Evolutionary conservation across 78 protist genomes (phyloP).

Genomic region (Dictyostelium firmibasis): DNA sequence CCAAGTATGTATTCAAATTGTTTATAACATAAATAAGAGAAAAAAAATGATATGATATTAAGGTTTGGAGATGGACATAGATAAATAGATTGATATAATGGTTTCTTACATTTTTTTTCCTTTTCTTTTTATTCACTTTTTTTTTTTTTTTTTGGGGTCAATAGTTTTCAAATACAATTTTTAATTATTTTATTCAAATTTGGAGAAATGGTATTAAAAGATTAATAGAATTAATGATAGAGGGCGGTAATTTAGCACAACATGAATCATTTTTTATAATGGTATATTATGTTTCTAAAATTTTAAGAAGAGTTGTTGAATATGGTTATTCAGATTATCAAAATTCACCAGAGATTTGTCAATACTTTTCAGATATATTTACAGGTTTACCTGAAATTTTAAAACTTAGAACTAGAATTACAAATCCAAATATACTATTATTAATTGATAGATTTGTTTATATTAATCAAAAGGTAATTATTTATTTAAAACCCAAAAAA

Average conservation of each 20-base stretch:
- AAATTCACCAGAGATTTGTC: slow-evolving; percentile 1
- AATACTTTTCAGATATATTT: slow-evolving; percentile 3
- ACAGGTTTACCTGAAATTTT: not conserved
- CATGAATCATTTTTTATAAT: not conserved
- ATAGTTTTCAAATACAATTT: not conserved
- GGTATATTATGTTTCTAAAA: not conserved
- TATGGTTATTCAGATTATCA: slow-evolving; percentile 53
- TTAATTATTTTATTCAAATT: not conserved
- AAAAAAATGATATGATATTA: too few relatives aligned
- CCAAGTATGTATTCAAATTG: not conserved
- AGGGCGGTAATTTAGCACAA: not conserved
- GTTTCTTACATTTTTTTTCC: not conserved
- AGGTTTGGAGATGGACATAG: too few relatives aligned
- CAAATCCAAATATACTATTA: not conserved
- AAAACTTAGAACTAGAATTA: not conserved
- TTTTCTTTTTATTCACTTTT: not conserved
- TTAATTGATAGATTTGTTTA: slow-evolving; percentile 4
- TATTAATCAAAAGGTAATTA: slow-evolving; percentile 20
- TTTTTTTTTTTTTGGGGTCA: not conserved
- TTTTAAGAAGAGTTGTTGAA: slow-evolving; percentile 42
- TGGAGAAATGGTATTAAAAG: not conserved
- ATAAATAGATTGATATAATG: too few relatives aligned
- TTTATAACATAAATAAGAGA: not conserved
- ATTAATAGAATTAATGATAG: not conserved
- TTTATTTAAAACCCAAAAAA: too few relatives aligned